Percentiles rank a stretch among this genome's conserved stretches.
Conservation (phyloP, 2,329 filamentous ascomycete genomes). For the Phaeophleospora eucalypticola region DNA sequence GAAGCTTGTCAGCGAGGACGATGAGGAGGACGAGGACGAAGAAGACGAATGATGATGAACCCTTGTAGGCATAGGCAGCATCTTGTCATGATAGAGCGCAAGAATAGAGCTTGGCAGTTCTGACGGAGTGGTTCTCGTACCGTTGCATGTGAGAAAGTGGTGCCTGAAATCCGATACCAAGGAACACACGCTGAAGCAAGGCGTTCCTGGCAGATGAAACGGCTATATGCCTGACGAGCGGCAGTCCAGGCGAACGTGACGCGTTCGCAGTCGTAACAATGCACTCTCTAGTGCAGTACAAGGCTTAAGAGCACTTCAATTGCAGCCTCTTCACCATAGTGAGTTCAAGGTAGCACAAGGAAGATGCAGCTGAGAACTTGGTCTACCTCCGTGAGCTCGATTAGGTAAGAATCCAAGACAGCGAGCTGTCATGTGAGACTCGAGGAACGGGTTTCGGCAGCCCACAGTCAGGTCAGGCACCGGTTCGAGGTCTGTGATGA, state of each 20-base stretch:
- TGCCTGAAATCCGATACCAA: not conserved
- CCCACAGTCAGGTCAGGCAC: no score
- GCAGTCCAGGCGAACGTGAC: not conserved
- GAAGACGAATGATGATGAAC: constrained; percentile 6
- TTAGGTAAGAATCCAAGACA: not conserved
- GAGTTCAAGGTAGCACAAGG: no score
- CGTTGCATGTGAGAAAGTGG: no score
- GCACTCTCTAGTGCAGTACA: not conserved
- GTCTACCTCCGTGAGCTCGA: not conserved
- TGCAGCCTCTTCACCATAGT: no score
- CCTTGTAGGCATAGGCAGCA: not conserved
- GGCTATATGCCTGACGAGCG: not conserved
- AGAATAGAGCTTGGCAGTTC: not conserved
- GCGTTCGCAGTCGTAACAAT: not conserved
- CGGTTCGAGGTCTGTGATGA: no score
- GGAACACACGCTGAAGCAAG: not conserved
- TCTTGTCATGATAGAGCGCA: not conserved
- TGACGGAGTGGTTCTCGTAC: no score
- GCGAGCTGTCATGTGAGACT: not conserved
- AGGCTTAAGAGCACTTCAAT: no score
- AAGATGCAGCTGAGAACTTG: not conserved
- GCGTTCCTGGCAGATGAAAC: not conserved
- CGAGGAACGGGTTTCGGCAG: no score
- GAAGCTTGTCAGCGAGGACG: constrained; percentile 54
- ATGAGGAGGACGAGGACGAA: constrained; percentile 46